Conservation (phyloP, 2,329 filamentous ascomycete genomes). For the Didymella glomerata region DNA sequence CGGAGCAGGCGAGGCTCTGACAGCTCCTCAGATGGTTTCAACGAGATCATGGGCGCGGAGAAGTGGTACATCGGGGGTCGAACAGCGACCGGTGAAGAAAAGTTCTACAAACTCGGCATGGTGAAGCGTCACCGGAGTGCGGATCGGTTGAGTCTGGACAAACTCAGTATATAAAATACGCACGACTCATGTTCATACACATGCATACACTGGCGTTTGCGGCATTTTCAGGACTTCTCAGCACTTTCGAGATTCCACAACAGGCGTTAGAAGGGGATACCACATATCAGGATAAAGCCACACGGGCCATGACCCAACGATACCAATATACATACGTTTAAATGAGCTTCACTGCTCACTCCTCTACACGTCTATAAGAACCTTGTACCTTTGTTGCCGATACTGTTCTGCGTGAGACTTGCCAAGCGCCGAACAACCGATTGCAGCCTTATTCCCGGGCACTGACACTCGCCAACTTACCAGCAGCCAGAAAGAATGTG, state of each 20-base stretch:
- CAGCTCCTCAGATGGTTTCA: conserved; percentile 77
- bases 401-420: conserved; percentile 19
- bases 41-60: conserved; percentile 74
- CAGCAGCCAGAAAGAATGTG: background rate
- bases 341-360: conserved; percentile 24
- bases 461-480: background rate
- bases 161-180: conserved; percentile 71
- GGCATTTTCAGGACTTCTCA: conserved; percentile 25
- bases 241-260: conserved; percentile 19
- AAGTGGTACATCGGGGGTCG: conserved; percentile 85
- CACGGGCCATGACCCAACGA: conserved; percentile 5
- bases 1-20: conserved; percentile 72
- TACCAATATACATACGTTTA: conserved; percentile 23
- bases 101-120: conserved; percentile 82
- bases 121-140: conserved; percentile 76
- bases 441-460: conserved; percentile 10
- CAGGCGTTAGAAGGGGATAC: conserved; percentile 25
- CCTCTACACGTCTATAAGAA: background rate
- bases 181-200: conserved; percentile 14
- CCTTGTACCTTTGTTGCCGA: background rate
- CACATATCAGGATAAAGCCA: conserved; percentile 8
- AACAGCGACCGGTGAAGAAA: conserved; percentile 79
- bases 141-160: conserved; percentile 77
- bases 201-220: conserved; percentile 44
- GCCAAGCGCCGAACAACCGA: conserved; percentile 18